Percentiles rank a stretch among this genome's conserved stretches.
These are phyloP conservation scores for Trametes maxima DNA, from an alignment of 768 basidiomycete genomes.

Conservation along the genomic window DNA sequence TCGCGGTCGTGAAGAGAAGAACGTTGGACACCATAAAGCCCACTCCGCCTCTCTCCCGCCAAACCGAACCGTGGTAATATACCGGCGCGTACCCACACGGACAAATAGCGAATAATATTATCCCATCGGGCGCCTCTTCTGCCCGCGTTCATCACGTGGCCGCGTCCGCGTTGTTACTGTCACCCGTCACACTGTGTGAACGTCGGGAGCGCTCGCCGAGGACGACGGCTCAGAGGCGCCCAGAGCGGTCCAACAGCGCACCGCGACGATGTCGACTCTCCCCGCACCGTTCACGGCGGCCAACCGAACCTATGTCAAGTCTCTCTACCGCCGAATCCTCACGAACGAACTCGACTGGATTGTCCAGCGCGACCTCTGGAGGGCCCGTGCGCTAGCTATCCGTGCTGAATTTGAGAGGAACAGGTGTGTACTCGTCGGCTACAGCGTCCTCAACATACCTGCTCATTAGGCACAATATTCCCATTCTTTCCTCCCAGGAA, in stretches of 20 bases:
- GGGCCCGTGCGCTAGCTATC: slow-evolving; percentile 80
- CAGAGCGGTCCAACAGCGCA: slow-evolving; percentile 14
- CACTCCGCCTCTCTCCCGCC: slow-evolving; percentile 5
- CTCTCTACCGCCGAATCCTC: slow-evolving; percentile 85
- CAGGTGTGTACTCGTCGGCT: slow-evolving; percentile 54
- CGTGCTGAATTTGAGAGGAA: slow-evolving; percentile 93
- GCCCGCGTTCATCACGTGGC: slow-evolving; percentile 21
- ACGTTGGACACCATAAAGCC: slow-evolving; percentile 6
- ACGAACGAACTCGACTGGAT: slow-evolving; percentile 91
- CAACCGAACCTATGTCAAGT: slow-evolving; percentile 86
- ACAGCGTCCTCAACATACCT: neutral
- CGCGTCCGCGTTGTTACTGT: slow-evolving; percentile 1
- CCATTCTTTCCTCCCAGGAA: slow-evolving; percentile 48
- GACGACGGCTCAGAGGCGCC: neutral
- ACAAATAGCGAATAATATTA: slow-evolving; percentile 27
- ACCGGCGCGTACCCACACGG: slow-evolving; percentile 32
- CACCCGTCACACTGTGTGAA: slow-evolving; percentile 18
- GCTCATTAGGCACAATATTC: neutral
- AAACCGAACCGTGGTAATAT: slow-evolving; percentile 34
- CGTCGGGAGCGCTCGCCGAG: neutral
- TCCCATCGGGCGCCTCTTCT: neutral
- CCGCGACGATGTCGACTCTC: slow-evolving; percentile 22
- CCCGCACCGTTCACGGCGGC: slow-evolving; percentile 66
- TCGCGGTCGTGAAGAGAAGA: slow-evolving; percentile 35
- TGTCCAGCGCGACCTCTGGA: slow-evolving; percentile 83